Evolutionary conservation across 257 asterid species (phyloP).

Genomic region (Solanum clarkiae): DNA sequence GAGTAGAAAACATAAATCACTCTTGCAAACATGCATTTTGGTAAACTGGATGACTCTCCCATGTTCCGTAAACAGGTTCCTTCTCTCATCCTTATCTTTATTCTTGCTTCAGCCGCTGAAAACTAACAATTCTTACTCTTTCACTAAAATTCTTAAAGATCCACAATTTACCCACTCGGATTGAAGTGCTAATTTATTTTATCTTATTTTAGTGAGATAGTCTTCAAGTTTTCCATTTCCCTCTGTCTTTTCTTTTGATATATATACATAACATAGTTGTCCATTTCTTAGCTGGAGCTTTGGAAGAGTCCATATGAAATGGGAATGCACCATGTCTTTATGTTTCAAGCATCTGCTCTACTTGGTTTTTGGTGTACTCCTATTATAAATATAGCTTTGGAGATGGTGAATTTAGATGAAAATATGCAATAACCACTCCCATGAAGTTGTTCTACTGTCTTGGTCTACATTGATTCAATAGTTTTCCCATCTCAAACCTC

Average conservation of each 20-base stretch:
- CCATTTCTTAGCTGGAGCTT: neutral
- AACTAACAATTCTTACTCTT: neutral
- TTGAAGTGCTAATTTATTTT: neutral
- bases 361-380: neutral
- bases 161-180: neutral
- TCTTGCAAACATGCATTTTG: slow-evolving; percentile 67
- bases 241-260: neutral
- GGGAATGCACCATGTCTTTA: neutral
- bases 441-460: neutral
- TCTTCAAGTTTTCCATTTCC: neutral
- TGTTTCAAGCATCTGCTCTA: neutral
- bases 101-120: neutral
- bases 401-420: neutral
- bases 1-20: slow-evolving; percentile 7
- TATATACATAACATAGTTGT: neutral
- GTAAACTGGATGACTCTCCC: slow-evolving; percentile 99
- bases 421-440: neutral
- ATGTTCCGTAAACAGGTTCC: slow-evolving; percentile 98
- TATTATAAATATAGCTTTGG: neutral
- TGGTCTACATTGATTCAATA: neutral
- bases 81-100: neutral
- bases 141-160: neutral
- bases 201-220: neutral
- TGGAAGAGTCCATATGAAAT: neutral
- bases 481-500: neutral